Base-by-base conservation (phyloP, 1,284 basidiomycete genomes). In the Sporisorium iseilematis-ciliati region DNA sequence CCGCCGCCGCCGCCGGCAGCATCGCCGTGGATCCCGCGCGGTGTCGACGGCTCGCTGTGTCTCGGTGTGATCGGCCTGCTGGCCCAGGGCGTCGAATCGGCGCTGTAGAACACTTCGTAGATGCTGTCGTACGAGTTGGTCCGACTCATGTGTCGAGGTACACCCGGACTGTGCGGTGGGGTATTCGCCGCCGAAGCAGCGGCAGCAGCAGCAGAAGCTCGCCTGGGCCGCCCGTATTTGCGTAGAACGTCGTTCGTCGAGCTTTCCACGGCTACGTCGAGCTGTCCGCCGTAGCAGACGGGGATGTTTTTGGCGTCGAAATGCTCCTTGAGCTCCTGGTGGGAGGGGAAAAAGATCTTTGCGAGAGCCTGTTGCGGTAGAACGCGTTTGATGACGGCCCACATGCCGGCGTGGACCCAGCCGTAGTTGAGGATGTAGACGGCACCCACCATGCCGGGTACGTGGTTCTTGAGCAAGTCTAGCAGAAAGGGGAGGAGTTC, bases 381-480 rank as follows among this genome's bases (percentile, higher is more conserved):
- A 5, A 92, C 82, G 51, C 90, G 90, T 90, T 91, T 93, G 67
- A 90, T 87, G 51, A 94, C 83, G 41, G 86, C 89, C 92, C 93
- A 95, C 69, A 92, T 87, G 18, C 92, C 90, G 1, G 90, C 88
- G 84, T 94, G 91, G 18, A 91, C 86, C 93, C 93, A 95, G 10
- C 91, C 91, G 81, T 91, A 92, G 85, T 94, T 93, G 40, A 93
- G 87, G 54, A 94, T 86, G 80, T 92, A 92, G 29, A 91, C 91
- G 89, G 84, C 59, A 59, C 80, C 82, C 3, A 82, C 77, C 59
- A 81, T 76, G 20, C 82, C 81, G 0, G 83, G 83, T 26, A 79
- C 80, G 50, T 84, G 82, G 41, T 82, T 83, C 61, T 84, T 84
- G 57, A 84, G 69, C 53, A 84, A 50, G 57, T 84, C 83, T 21